Base-by-base conservation (phyloP, 2,329 filamentous ascomycete genomes). In the Sporothrix protearum region DNA sequence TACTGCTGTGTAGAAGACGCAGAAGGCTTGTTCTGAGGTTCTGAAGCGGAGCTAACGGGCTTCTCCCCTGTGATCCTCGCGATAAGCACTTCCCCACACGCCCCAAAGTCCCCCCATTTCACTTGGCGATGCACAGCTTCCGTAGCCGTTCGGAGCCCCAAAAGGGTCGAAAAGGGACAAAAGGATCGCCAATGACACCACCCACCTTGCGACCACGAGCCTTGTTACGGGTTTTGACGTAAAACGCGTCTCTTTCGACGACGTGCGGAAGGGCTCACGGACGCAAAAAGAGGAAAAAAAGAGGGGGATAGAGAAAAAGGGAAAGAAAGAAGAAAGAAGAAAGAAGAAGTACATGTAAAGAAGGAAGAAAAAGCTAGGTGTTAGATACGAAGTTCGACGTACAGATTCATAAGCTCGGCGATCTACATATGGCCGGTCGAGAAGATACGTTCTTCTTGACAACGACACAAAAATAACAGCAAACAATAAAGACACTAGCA, bases 161-260 rank as follows among this genome's bases (percentile, higher is more conserved):
- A 59, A 19, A 6, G 12, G 22, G 25, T 30, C 14, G 33, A 22
- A 59, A 19, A 6, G 12, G 22, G 25, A 8, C 22, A 53, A 53
- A 53, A 16, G 49, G 12, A 47, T 47, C 42, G 19, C 42, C 42
- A 53, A 6, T 42, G 36, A 47, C 25, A 33, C 7, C 25, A 33
- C 7, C 25, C 6, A 33, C 61, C 16, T 49, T 22, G 30, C 61
- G 39, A 66, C 63, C 63, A 66, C 63, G 63, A 66, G 63, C 63
- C 63, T 25, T 66, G 63, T 22, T 66, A n/a, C 42, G 42, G n/a
- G 12, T 49, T n/a, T 22, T 25, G 42, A n/a, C 61, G 16, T 66
- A 16, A 47, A 30, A 28, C 30, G 30, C 55, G 28, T 36, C 55
- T 36, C 28, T 6, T 28, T 33, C 42, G 30, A 36, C 28, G 55